A percentile compares a stretch with the other conserved stretches of the same genome.
These are phyloP conservation scores for Brassica napus DNA, from an alignment of 345 rosid genomes.

Conservation along the genomic window DNA sequence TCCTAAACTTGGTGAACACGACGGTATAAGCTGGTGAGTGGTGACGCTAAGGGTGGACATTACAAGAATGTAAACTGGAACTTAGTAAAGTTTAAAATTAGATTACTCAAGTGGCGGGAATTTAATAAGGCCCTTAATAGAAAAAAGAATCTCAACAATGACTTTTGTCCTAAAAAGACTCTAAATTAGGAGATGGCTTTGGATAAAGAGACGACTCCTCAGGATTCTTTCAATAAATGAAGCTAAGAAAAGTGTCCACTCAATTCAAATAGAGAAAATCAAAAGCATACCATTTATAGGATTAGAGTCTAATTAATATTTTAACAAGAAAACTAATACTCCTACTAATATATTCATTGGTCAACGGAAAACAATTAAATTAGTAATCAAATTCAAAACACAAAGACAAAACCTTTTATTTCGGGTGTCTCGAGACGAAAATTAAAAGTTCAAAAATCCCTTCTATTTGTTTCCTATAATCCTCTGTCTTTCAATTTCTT, in stretches of 20 bases:
- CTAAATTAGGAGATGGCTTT: constrained; percentile 18
- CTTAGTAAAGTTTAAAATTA: not conserved
- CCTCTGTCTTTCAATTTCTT: not conserved
- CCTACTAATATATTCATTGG: not conserved
- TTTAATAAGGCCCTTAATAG: not conserved
- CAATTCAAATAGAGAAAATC: constrained; percentile 1
- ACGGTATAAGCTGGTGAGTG: too few relatives aligned
- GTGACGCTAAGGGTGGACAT: too few relatives aligned
- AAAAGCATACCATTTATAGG: not conserved
- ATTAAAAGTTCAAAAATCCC: not conserved
- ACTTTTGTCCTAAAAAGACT: not conserved
- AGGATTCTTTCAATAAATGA: constrained; percentile 23
- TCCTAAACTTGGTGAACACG: too few relatives aligned
- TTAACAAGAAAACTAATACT: not conserved
- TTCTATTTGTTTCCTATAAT: not conserved
- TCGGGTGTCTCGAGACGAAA: not conserved
- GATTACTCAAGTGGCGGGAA: not conserved
- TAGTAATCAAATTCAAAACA: not conserved
- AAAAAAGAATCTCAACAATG: not conserved
- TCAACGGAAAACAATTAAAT: not conserved
- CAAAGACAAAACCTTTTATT: not conserved
- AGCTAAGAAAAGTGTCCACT: not conserved
- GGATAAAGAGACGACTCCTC: constrained; percentile 12
- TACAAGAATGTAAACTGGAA: too few relatives aligned
- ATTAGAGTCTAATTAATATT: not conserved